These are phyloP conservation scores for Tylopilus felleus DNA, from an alignment of 768 basidiomycete genomes.

Conservation along the genomic window DNA sequence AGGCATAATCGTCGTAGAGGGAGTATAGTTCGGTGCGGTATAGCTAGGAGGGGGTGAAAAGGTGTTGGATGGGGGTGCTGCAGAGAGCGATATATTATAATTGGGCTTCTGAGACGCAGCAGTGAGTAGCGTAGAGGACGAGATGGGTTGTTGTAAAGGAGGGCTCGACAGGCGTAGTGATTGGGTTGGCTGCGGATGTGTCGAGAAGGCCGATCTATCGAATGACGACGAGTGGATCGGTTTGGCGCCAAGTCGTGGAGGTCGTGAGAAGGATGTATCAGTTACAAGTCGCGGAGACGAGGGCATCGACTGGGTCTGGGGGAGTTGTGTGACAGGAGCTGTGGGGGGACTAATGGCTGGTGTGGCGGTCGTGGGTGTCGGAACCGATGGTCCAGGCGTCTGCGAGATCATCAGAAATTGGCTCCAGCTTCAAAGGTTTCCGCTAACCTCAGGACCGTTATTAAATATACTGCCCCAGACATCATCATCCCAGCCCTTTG, in stretches of 20 bases:
- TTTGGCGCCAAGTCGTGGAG: slow-evolving; percentile 40
- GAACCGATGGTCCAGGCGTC: slow-evolving; percentile 15
- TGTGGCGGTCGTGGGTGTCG: slow-evolving; percentile 8
- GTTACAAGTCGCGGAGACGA: slow-evolving; percentile 36
- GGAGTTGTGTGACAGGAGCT: slow-evolving; percentile 3
- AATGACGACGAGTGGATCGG: slow-evolving; percentile 36
- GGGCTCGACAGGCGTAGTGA: slow-evolving; percentile 19
- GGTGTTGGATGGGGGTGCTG: slow-evolving; percentile 16
- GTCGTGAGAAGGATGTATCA: slow-evolving; percentile 31
- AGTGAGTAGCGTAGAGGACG: slow-evolving; percentile 9
- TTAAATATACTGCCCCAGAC: slow-evolving; percentile 81
- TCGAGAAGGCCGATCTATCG: slow-evolving; percentile 28
- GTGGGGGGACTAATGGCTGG: slow-evolving; percentile 16
- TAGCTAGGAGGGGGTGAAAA: slow-evolving; percentile 14
- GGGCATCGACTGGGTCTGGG: slow-evolving; percentile 37
- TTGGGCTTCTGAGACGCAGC: slow-evolving; percentile 44
- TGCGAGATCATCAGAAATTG: slow-evolving; percentile 9
- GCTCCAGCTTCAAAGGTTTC: not conserved
- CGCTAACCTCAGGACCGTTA: slow-evolving; percentile 32
- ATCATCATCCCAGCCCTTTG: slow-evolving; percentile 72
- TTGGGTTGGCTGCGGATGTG: slow-evolving; percentile 22
- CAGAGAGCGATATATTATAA: slow-evolving; percentile 50
- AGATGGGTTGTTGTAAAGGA: slow-evolving; percentile 19
- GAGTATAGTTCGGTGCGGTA: slow-evolving; percentile 12
- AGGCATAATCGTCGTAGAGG: slow-evolving; percentile 19